phyloP scores from a whole-genome alignment of 768 basidiomycete species.

The Leccinum rimulosum region DNA sequence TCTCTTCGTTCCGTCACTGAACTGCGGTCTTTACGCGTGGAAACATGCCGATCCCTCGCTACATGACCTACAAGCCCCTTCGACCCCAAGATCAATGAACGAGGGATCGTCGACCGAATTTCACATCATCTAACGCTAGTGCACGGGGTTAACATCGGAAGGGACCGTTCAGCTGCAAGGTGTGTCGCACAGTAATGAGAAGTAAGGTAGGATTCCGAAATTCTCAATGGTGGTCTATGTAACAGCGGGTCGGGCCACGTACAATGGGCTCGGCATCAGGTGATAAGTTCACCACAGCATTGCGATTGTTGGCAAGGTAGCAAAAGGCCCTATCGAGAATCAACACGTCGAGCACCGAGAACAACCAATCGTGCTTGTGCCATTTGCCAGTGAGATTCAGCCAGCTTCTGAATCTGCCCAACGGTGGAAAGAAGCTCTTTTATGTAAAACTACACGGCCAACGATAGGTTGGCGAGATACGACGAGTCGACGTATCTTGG shows the following conservation, averaged over 20 bases:
- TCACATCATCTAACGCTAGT: constrained; percentile 7
- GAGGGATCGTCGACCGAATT: constrained; percentile 1
- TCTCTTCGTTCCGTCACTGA: not conserved
- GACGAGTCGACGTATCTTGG: not conserved
- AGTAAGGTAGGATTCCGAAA: not conserved
- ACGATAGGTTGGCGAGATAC: not conserved
- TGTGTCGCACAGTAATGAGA: not conserved
- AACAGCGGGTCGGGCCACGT: not conserved
- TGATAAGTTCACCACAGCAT: not conserved
- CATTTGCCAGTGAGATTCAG: not conserved
- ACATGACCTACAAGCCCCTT: not conserved
- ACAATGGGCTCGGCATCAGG: not conserved
- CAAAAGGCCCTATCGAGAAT: not conserved
- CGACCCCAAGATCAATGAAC: not conserved
- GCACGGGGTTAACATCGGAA: not conserved
- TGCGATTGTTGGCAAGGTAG: not conserved
- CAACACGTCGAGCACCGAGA: not conserved
- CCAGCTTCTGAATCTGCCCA: not conserved
- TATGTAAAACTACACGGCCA: not conserved
- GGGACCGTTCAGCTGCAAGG: not conserved
- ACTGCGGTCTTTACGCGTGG: not conserved
- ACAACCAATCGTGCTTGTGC: not conserved
- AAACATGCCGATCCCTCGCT: not conserved
- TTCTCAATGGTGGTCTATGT: not conserved
- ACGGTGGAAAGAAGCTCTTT: not conserved